Percentiles rank a stretch among this genome's conserved stretches.
Conservation (phyloP, 1,139 yeast species). For the Scheffersomyces lignicola region DNA sequence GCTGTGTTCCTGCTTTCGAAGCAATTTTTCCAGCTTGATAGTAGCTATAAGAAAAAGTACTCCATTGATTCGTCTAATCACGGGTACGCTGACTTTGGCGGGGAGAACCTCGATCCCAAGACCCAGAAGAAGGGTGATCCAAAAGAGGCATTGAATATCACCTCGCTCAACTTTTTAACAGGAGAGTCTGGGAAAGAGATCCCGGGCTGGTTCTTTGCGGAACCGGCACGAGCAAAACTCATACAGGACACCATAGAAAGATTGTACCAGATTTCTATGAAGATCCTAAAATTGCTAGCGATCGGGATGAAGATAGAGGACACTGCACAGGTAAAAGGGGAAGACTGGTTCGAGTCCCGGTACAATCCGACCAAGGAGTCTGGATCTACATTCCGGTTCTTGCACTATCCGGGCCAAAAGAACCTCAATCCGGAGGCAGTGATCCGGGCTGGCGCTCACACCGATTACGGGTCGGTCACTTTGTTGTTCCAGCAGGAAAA, state of each 20-base stretch:
- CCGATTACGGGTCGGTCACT: slow-evolving; percentile 78
- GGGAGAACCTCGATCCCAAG: slow-evolving; percentile 56
- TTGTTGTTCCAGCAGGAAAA: slow-evolving; percentile 66
- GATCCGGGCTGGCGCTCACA: slow-evolving; percentile 85
- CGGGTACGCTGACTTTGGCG: slow-evolving; percentile 63
- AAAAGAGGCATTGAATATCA: slow-evolving; percentile 57
- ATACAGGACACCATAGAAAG: slow-evolving; percentile 34
- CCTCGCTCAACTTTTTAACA: slow-evolving; percentile 37
- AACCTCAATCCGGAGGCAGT: slow-evolving; percentile 50
- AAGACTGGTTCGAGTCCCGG: slow-evolving; percentile 62
- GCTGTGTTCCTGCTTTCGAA: slow-evolving; percentile 53
- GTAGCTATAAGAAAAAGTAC: slow-evolving; percentile 45
- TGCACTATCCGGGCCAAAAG: slow-evolving; percentile 67
- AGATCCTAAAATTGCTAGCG: slow-evolving; percentile 52
- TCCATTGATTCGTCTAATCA: slow-evolving; percentile 53
- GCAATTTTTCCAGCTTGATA: slow-evolving; percentile 54
- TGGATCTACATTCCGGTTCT: slow-evolving; percentile 65
- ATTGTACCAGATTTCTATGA: slow-evolving; percentile 43
- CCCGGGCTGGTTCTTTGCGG: slow-evolving; percentile 46
- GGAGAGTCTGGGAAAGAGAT: slow-evolving; percentile 35
- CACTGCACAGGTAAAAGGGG: slow-evolving; percentile 25
- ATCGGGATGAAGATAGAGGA: slow-evolving; percentile 60
- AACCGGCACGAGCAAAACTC: slow-evolving; percentile 28
- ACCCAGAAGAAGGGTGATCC: slow-evolving; percentile 55
- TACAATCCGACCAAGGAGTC: slow-evolving; percentile 50